Evolutionary conservation across 2,329 filamentous ascomycete genomes (phyloP), one percentile per base, ranked within the genome.

Genomic region (Botrytis fragariae): DNA sequence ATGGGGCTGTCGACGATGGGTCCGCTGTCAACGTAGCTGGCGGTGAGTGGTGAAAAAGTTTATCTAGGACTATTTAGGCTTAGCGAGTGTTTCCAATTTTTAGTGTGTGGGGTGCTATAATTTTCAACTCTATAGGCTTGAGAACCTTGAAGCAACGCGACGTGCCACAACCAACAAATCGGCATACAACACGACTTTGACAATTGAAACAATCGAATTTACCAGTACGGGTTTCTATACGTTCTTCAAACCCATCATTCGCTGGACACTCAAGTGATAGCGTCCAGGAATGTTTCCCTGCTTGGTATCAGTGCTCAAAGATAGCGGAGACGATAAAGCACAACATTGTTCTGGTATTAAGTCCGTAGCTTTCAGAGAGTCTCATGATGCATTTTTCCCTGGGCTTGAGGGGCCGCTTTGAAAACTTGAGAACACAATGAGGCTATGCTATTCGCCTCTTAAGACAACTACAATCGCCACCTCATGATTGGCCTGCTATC

Each of bases 1-100:
- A 69, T 32, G 65, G 48, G 65, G 65, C 65, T 57, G 48, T 32
- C 63, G 48, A 39, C n/a, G 7, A 67, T 67, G 64, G 44, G 32
- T 20, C 64, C 35, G 35, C 22, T 68, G 45, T 62, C 62, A 60
- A 72, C 70, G 70, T 72, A 72, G 70, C 48, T 67, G 39, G 51
- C 62, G 61, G 70, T 72, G 45, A 72, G 62, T 72, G 70, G 70
- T 57, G 48, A 22, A 18, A 57, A 4, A 25, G 8, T 32, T 5
- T 3, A 3, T 4, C 48, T 69, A 69, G 16, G 37, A 42, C 35
- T 59, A 18, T 32, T 39, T 57, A 18, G 48, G 65, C 25, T 69
- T 69, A 69, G 65, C 18, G 44, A 22, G 16, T 25, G 42, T 25
- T 65, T 65, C 9, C 6, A 16, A 48, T 35, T 12, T 6, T 48